Conservation (phyloP, 768 basidiomycete genomes). For the Agaricus blazei region DNA sequence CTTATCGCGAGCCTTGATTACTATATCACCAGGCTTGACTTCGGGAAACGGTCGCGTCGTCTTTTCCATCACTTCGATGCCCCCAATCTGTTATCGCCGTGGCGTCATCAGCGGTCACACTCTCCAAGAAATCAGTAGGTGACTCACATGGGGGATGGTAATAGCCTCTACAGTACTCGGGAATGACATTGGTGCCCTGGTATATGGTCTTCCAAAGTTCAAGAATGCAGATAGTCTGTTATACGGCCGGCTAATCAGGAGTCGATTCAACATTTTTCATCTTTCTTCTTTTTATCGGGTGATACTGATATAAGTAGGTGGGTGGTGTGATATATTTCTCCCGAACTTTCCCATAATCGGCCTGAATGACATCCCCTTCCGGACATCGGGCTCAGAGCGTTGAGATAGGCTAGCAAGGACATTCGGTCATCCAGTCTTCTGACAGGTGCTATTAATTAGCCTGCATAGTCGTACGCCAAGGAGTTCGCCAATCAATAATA, state of each 20-base stretch:
- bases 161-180: slow-evolving; percentile 67
- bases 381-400: not conserved
- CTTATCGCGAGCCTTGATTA: slow-evolving; percentile 32
- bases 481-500: too few species aligned
- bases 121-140: not conserved
- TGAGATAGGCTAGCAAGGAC: too few species aligned
- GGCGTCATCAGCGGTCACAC: not conserved
- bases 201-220: slow-evolving; percentile 11
- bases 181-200: slow-evolving; percentile 36
- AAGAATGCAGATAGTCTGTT: slow-evolving; percentile 20
- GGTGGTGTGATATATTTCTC: slow-evolving; percentile 1
- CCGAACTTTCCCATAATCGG: not conserved
- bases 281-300: slow-evolving; percentile 2
- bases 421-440: too few species aligned
- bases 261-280: slow-evolving; percentile 2
- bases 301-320: not conserved
- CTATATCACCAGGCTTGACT: slow-evolving; percentile 54
- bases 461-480: too few species aligned
- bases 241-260: slow-evolving; percentile 9
- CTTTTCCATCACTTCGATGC: slow-evolving; percentile 71
- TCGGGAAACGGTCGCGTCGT: slow-evolving; percentile 62
- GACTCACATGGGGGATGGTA: slow-evolving; percentile 51
- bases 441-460: too few species aligned
- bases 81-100: slow-evolving; percentile 46
- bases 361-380: not conserved